Evolutionary conservation across 75 land plant species (phyloP).

Genomic region (Sequoiadendron giganteum): DNA sequence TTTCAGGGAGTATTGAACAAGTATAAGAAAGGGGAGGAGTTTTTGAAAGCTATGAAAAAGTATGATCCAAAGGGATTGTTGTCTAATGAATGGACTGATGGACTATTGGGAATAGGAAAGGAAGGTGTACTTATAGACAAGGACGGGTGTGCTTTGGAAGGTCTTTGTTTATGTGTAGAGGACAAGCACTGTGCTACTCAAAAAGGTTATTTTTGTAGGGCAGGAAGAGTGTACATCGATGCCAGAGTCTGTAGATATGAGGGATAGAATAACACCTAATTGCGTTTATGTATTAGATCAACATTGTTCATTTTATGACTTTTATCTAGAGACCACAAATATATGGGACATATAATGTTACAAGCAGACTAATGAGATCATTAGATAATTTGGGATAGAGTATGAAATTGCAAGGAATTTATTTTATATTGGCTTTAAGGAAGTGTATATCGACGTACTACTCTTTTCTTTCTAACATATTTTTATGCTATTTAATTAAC

Average conservation of each 20-base stretch:
- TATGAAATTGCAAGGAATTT: too few relatives aligned
- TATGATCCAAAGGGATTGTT: slow-evolving; percentile 71
- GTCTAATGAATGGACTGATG: slow-evolving; percentile 72
- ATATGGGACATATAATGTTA: too few relatives aligned
- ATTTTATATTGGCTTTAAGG: too few relatives aligned
- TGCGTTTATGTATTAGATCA: neutral
- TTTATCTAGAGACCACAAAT: too few relatives aligned
- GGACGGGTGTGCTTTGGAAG: slow-evolving; percentile 75
- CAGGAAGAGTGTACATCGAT: slow-evolving; percentile 53
- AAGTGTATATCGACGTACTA: too few relatives aligned
- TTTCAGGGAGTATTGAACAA: slow-evolving; percentile 42
- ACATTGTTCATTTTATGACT: too few relatives aligned
- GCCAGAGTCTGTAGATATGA: slow-evolving; percentile 68
- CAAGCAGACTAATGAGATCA: too few relatives aligned
- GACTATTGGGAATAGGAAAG: slow-evolving; percentile 40
- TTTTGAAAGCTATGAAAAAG: slow-evolving; percentile 39
- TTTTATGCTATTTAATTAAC: too few relatives aligned
- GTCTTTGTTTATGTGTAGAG: slow-evolving; percentile 67
- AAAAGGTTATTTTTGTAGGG: slow-evolving; percentile 52
- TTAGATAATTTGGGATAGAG: too few relatives aligned
- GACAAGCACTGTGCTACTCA: slow-evolving; percentile 74
- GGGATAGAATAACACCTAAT: neutral
- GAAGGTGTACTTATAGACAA: slow-evolving; percentile 16
- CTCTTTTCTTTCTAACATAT: too few relatives aligned
- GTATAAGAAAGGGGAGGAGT: slow-evolving; percentile 38